Evolutionary conservation across 208 protist genomes (phyloP).

Genomic region (Acanthamoeba triangularis): DNA sequence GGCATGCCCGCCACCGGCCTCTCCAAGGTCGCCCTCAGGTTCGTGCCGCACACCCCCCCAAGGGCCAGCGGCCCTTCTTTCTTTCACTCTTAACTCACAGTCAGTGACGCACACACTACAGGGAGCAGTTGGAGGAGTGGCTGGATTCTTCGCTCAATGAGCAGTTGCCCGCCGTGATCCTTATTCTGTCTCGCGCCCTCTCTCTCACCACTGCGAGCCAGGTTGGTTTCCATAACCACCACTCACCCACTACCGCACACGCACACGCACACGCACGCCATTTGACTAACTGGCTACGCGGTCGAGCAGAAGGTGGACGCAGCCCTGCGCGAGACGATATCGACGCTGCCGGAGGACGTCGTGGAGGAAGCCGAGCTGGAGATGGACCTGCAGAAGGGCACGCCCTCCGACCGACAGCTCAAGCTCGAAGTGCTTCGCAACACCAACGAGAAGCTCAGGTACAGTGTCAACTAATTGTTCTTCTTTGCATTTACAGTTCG

Average conservation of each 20-base stretch:
- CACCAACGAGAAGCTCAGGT: constrained; percentile 58
- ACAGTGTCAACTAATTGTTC: neutral
- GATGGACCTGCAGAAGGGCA: constrained; percentile 23
- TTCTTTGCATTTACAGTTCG: neutral
- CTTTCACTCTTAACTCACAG: neutral
- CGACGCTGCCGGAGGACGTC: constrained; percentile 60
- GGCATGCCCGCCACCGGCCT: constrained; percentile 69
- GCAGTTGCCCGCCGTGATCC: constrained; percentile 78
- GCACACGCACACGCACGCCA: neutral
- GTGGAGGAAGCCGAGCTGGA: constrained; percentile 75
- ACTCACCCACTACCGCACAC: no score
- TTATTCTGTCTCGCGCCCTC: constrained; percentile 86
- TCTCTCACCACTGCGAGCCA: constrained; percentile 37
- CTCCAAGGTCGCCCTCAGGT: constrained; percentile 66
- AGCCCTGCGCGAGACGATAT: constrained; percentile 64
- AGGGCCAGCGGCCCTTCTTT: no score
- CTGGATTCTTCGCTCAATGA: constrained; percentile 86
- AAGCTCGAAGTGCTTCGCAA: constrained; percentile 50
- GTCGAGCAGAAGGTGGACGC: neutral
- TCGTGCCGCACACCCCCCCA: neutral
- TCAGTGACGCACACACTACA: neutral
- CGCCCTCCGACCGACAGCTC: constrained; percentile 45
- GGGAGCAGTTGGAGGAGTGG: constrained; percentile 81
- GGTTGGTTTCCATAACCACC: neutral
- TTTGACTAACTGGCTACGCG: neutral